Evolutionary conservation across 805 yeast genomes (phyloP).

Genomic region (Sugiyamaella mastotermitis): DNA sequence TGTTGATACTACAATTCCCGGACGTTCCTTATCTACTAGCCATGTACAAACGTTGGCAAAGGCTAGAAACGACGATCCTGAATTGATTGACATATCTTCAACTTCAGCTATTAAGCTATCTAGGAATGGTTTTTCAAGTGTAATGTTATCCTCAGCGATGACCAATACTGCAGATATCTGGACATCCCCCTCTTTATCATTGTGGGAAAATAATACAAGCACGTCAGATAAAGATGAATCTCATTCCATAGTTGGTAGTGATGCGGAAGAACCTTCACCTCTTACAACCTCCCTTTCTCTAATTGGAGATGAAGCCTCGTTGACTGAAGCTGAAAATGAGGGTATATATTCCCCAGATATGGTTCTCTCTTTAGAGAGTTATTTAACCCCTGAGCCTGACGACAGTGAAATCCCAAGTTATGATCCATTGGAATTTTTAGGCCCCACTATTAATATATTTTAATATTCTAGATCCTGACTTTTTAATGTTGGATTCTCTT

Average conservation of each 20-base stretch:
- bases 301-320: not conserved
- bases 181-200: not conserved
- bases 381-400: conserved; percentile 22
- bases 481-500: too few species aligned
- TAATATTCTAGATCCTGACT: too few species aligned
- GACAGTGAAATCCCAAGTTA: conserved; percentile 11
- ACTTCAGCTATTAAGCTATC: conserved; percentile 7
- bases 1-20: too few species aligned
- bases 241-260: not conserved
- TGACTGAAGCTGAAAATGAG: conserved; percentile 1
- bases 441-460: conserved; percentile 18
- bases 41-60: too few species aligned
- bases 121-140: conserved; percentile 3
- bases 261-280: conserved; percentile 2
- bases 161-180: conserved; percentile 4
- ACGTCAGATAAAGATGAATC: not conserved
- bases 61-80: too few species aligned
- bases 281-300: conserved; percentile 5
- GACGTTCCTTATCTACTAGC: too few species aligned
- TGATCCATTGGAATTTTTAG: conserved; percentile 21
- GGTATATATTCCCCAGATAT: conserved; percentile 4
- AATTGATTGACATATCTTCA: too few species aligned
- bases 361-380: conserved; percentile 16
- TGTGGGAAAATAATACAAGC: conserved; percentile 2
- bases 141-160: conserved; percentile 10